phyloP scores from a whole-genome alignment of 768 basidiomycete species.

The Mycena maculata region DNA sequence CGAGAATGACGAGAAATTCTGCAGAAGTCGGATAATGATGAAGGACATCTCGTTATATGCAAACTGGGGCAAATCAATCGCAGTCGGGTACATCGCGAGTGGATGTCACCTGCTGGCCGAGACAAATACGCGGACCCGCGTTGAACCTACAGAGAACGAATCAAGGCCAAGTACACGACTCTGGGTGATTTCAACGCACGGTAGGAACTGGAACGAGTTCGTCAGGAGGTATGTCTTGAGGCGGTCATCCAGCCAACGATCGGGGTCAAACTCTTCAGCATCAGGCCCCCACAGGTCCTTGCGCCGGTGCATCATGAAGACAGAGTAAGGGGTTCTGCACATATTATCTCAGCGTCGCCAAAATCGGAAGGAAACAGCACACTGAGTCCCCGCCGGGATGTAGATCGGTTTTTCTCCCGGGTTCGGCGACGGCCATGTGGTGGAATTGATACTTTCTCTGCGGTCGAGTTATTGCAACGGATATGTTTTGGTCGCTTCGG shows the following conservation, averaged over 20 bases:
- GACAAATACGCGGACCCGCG: conserved; percentile 58
- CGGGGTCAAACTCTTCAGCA: conserved; percentile 77
- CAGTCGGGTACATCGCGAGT: too few relatives aligned
- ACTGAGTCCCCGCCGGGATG: conserved; percentile 63
- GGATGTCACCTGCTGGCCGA: conserved; percentile 58
- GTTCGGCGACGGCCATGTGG: conserved; percentile 60
- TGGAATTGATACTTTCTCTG: conserved; percentile 60
- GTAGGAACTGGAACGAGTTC: conserved; percentile 78
- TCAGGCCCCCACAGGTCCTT: conserved; percentile 80
- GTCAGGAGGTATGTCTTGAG: conserved; percentile 69
- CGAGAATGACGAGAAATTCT: conserved; percentile 62
- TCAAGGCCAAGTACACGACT: not conserved
- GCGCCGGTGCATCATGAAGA: conserved; percentile 74
- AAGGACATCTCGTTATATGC: conserved; percentile 61
- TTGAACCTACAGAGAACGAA: conserved; percentile 54
- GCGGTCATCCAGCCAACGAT: conserved; percentile 75
- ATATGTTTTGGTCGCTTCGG: not conserved
- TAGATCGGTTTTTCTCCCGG: conserved; percentile 63
- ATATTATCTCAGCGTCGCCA: not conserved
- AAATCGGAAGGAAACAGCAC: conserved; percentile 28
- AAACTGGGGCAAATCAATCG: conserved; percentile 27
- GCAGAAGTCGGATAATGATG: conserved; percentile 71
- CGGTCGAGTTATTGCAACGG: not conserved
- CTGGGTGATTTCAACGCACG: conserved; percentile 32
- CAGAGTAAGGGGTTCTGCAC: conserved; percentile 60